Conservation (phyloP, 2,329 filamentous ascomycete species). For the Sclerotinia minor region DNA sequence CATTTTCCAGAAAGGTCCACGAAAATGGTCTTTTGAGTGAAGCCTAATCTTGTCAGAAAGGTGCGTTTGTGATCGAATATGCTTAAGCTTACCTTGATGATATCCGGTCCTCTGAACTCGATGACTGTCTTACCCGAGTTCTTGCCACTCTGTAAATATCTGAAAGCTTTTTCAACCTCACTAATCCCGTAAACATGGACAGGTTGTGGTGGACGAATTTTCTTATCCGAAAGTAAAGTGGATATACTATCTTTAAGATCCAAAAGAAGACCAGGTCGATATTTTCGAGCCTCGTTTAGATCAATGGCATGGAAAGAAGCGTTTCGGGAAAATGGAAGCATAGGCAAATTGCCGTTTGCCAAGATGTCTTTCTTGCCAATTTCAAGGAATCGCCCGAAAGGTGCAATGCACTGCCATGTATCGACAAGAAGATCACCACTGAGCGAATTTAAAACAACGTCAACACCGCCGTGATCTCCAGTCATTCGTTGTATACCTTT, state of each 20-base stretch:
- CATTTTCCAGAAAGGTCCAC: slow-evolving; percentile 13
- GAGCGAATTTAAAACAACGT: slow-evolving; percentile 14
- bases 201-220: neutral
- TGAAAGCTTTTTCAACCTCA: slow-evolving; percentile 39
- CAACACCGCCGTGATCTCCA: slow-evolving; percentile 3
- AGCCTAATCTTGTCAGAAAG: neutral
- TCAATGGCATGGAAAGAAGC: slow-evolving; percentile 23
- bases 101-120: slow-evolving; percentile 44
- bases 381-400: slow-evolving; percentile 9
- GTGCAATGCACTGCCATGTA: slow-evolving; percentile 16
- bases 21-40: neutral
- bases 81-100: slow-evolving; percentile 45
- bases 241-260: neutral
- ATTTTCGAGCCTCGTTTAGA: neutral
- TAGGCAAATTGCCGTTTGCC: slow-evolving; percentile 5
- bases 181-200: neutral
- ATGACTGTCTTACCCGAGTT: slow-evolving; percentile 39
- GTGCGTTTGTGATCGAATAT: neutral
- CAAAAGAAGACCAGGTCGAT: neutral
- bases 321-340: slow-evolving; percentile 16
- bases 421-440: slow-evolving; percentile 5
- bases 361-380: slow-evolving; percentile 11
- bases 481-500: slow-evolving; percentile 4
- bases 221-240: neutral
- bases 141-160: slow-evolving; percentile 32